Conservation (phyloP, 163 green algal genomes). For the Chlamydomonas reinhardtii region DNA sequence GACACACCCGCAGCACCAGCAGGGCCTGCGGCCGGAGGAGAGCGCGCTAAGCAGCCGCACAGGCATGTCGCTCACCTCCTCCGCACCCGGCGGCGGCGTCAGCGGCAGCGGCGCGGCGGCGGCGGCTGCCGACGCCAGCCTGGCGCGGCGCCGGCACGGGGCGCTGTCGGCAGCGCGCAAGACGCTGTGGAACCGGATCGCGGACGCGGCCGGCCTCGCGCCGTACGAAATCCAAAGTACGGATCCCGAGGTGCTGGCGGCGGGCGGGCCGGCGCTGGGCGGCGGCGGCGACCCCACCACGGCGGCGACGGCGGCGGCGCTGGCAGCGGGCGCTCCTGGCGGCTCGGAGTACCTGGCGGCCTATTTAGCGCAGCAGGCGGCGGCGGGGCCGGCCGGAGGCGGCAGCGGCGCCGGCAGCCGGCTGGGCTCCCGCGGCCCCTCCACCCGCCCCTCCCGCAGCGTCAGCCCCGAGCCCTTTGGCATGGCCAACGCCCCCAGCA, state of each 20-base stretch:
- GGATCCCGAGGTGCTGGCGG: neutral
- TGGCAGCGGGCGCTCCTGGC: neutral
- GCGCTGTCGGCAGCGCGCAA: conserved; percentile 14
- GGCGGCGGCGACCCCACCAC: neutral
- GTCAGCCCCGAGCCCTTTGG: neutral
- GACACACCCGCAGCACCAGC: neutral
- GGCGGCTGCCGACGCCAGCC: neutral
- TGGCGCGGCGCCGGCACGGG: neutral
- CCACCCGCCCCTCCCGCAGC: neutral
- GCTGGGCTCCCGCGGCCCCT: neutral
- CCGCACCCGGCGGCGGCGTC: too few species aligned
- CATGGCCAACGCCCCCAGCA: neutral
- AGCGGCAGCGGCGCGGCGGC: neutral
- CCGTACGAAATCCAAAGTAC: conserved; percentile 10
- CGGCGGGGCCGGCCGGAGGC: neutral
- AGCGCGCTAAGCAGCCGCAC: conserved; percentile 4
- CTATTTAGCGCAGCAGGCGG: conserved; percentile 23
- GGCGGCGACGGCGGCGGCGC: neutral
- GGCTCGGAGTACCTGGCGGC: neutral
- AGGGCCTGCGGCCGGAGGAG: neutral
- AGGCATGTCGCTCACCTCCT: neutral
- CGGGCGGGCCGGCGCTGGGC: neutral
- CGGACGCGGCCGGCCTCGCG: conserved; percentile 9
- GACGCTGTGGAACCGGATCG: conserved; percentile 24
- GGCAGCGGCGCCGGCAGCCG: neutral